A percentile compares a stretch with the other conserved stretches of the same genome.
Conservation (phyloP, 2,329 filamentous ascomycete species). For the Neonectria ditissima region DNA sequence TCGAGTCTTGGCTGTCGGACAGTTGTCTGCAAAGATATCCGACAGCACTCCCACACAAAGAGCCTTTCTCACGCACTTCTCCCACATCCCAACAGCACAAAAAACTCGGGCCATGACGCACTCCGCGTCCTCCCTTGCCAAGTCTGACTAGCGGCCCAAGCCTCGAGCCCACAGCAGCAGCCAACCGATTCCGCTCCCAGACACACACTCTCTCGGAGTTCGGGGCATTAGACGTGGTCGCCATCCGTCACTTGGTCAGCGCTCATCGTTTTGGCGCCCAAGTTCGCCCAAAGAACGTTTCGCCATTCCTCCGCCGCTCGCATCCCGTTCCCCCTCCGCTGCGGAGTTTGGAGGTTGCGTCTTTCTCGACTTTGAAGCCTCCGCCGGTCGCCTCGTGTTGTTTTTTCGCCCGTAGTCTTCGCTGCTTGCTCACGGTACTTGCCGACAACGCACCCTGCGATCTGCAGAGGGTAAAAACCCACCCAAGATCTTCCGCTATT, state of each 20-base stretch:
- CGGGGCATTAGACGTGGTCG: neutral
- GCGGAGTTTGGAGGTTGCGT: slow-evolving; percentile 17
- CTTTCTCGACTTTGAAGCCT: neutral
- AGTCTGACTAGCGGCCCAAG: neutral
- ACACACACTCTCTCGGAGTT: neutral
- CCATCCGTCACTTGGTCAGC: neutral
- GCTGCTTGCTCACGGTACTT: slow-evolving; percentile 4
- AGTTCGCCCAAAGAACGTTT: neutral
- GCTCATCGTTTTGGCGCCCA: neutral
- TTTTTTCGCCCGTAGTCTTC: neutral
- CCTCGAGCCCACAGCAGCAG: neutral
- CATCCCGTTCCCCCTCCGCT: slow-evolving; percentile 9
- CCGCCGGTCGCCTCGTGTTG: neutral
- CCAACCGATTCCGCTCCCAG: neutral
- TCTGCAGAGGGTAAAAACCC: slow-evolving; percentile 16
- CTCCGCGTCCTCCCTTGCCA: neutral
- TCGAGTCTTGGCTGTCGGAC: neutral
- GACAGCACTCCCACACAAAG: neutral
- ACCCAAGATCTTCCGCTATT: slow-evolving; percentile 21
- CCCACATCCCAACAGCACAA: neutral
- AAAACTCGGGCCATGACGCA: neutral
- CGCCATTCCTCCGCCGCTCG: slow-evolving; percentile 11
- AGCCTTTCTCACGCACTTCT: neutral
- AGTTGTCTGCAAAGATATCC: slow-evolving; percentile 1
- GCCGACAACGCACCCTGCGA: slow-evolving; percentile 14